Percentiles rank a stretch among this genome's conserved stretches.
Conservation (phyloP, 305 asterid genomes). For the Solanum chacoense region DNA sequence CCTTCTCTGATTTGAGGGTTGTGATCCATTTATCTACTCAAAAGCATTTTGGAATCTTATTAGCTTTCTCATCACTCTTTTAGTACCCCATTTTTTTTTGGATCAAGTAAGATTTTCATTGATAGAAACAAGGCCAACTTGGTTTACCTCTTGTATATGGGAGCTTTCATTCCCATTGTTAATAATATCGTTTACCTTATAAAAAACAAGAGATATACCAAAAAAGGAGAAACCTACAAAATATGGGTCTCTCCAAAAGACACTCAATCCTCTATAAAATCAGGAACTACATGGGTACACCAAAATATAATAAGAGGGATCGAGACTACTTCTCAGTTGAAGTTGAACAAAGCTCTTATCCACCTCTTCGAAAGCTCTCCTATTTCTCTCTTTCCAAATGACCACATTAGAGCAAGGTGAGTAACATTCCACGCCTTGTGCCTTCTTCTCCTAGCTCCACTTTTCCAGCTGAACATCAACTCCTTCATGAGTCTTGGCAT, state of each 20-base stretch:
- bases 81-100: not conserved
- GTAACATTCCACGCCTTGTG: not conserved
- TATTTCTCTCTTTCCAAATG: not conserved
- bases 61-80: not conserved
- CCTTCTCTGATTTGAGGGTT: not conserved
- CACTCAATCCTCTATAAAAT: not conserved
- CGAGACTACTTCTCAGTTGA: not conserved
- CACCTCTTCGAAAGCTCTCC: not conserved
- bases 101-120: not conserved
- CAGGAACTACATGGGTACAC: not conserved
- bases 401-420: not conserved
- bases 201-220: not conserved
- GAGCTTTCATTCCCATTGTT: not conserved
- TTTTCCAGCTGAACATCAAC: not conserved
- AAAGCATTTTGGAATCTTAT: not conserved
- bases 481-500: not conserved
- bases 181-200: not conserved
- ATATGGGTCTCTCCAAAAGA: not conserved
- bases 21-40: not conserved
- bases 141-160: not conserved
- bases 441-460: not conserved
- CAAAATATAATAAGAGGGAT: not conserved
- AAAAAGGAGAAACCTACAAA: not conserved
- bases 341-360: not conserved
- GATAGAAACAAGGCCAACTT: not conserved